Evolutionary conservation across 148 eudicot species (phyloP), one percentile per base, ranked within the genome.

Genomic region (Camellia sinensis): DNA sequence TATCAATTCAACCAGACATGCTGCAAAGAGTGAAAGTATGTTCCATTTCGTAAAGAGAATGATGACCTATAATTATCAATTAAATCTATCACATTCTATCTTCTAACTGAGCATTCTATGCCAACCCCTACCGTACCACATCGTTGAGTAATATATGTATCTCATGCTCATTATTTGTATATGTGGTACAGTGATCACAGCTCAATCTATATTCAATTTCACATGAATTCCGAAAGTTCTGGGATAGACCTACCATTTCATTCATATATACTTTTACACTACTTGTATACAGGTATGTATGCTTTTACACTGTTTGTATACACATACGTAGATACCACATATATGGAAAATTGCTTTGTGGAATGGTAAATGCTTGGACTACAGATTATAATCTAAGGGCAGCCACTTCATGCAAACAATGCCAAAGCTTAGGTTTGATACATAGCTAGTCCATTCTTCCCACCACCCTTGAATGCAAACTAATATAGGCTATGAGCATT

Each of bases 141-240:
- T 19, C 18, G 65, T 8, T 61, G 19, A 37, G 13, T 3, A 17
- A 7, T 13, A 67, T 44, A 15, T 44, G 11, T 46, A 7, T 44
- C 0, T n/a, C 29, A 18, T 70, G 29, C 56, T 70, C 41, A 8
- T 22, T 9, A 40, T 13, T 41, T 14, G 14, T 1, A 14, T 67
- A n/a, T 6, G 22, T 48, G 44, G 63, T 17, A 73, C 29, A 21
- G 5, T 22, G 7, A 22, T 72, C 75, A 37, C 44, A 52, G 76
- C 61, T 73, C 60, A 54, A 21, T 29, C 41, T 73, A 54, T 13
- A 54, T 73, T 54, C 62, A 53, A 62, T 73, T 52, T 5, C 3
- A 53, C 13, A 73, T 63, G 62, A 73, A 73, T 73, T 12, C 63
- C 45, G 13, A 19, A 73, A 54, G 62, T 54, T 73, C 54, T 44